Evolutionary conservation across 176 grass and related monocot species (phyloP).

Genomic region (Ensete glaucum): DNA sequence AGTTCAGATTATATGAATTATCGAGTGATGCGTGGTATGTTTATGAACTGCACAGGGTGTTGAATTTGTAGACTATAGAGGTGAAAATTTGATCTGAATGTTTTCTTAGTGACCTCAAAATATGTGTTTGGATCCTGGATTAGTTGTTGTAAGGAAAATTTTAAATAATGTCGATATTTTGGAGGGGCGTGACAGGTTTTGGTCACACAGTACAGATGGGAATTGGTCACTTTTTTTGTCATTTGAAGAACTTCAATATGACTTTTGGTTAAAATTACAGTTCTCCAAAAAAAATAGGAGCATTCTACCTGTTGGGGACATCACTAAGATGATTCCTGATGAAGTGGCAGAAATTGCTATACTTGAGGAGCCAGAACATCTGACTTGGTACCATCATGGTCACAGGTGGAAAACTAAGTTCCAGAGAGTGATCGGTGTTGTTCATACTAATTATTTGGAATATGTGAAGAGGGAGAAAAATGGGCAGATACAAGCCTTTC

Average conservation of each 20-base stretch:
- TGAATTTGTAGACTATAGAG: too few relatives aligned
- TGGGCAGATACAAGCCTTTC: slow-evolving; percentile 71
- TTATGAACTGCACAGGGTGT: too few relatives aligned
- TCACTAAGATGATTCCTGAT: slow-evolving; percentile 68
- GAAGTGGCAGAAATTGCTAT: slow-evolving; percentile 79
- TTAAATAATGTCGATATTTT: too few relatives aligned
- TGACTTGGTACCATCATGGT: slow-evolving; percentile 98
- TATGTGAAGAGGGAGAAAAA: slow-evolving; percentile 95
- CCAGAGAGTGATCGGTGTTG: slow-evolving; percentile 70
- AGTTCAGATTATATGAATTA: too few relatives aligned
- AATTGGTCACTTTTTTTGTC: neutral
- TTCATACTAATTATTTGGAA: slow-evolving; percentile 93
- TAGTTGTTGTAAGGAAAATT: too few relatives aligned
- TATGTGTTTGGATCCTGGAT: too few relatives aligned
- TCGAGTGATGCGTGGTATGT: too few relatives aligned
- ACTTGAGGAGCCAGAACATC: slow-evolving; percentile 96
- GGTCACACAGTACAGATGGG: neutral
- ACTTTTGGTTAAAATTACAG: slow-evolving; percentile 20
- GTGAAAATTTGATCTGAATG: too few relatives aligned
- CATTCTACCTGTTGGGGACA: slow-evolving; percentile 92
- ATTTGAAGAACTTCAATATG: neutral
- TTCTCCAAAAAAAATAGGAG: slow-evolving; percentile 90
- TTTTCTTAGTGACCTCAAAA: too few relatives aligned
- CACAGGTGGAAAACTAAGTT: slow-evolving; percentile 93
- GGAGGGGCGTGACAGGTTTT: too few relatives aligned